phyloP scores from a whole-genome alignment of 345 rosid species.

The Eucalyptus leucophloia region DNA sequence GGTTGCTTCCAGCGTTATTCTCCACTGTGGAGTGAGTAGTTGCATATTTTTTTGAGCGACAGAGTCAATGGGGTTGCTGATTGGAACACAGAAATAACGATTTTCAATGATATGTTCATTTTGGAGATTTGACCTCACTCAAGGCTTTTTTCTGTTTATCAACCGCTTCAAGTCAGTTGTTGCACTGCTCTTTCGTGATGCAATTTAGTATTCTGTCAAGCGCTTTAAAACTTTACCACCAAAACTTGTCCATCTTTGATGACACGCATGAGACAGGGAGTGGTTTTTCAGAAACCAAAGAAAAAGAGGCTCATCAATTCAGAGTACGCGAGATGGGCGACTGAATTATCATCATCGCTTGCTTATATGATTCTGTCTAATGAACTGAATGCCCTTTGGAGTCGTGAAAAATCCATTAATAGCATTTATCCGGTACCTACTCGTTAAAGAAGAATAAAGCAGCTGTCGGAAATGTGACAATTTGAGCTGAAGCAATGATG shows the following conservation, averaged over 20 bases:
- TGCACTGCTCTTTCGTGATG: not conserved
- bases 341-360: not conserved
- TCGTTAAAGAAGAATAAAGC: not conserved
- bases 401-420: not conserved
- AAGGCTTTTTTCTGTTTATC: not conserved
- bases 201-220: not conserved
- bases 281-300: not conserved
- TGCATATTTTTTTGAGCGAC: not conserved
- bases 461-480: not conserved
- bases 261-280: not conserved
- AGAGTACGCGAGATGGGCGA: not conserved
- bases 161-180: not conserved
- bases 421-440: not conserved
- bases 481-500: not conserved
- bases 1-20: not conserved
- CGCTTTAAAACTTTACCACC: not conserved
- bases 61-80: not conserved
- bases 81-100: not conserved
- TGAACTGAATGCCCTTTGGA: not conserved
- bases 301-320: not conserved
- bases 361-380: not conserved
- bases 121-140: not conserved
- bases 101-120: not conserved
- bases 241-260: not conserved
- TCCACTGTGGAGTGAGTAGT: not conserved